Evolutionary conservation across 2,329 filamentous ascomycete genomes (phyloP).

Genomic region (Fusarium tanahbumbuense): DNA sequence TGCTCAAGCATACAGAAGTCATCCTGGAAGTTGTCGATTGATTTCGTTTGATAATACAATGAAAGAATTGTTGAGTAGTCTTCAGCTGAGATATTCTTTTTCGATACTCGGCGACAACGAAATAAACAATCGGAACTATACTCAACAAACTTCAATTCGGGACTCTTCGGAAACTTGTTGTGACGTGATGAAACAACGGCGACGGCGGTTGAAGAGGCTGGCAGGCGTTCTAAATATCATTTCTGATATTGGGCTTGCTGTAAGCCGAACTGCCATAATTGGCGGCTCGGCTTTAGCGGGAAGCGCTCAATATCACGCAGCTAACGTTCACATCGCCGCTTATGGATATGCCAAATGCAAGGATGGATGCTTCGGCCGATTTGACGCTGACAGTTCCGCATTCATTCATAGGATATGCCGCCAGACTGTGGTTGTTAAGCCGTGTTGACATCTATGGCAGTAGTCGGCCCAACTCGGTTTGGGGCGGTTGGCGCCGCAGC

Average conservation of each 20-base stretch:
- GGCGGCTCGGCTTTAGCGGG: constrained; percentile 38
- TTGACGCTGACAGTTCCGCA: constrained; percentile 37
- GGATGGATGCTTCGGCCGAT: constrained; percentile 30
- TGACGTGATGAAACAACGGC: constrained; percentile 22
- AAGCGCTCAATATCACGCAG: constrained; percentile 9
- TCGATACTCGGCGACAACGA: background rate
- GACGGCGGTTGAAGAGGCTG: constrained; percentile 14
- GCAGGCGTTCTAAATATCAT: constrained; percentile 32
- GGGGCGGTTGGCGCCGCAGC: constrained; percentile 52
- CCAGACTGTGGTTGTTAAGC: constrained; percentile 27
- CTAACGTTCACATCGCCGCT: constrained; percentile 19
- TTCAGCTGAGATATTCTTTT: constrained; percentile 8
- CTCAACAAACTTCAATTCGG: constrained; percentile 9
- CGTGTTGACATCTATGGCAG: constrained; percentile 21
- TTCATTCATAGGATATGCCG: constrained; percentile 22
- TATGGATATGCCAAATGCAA: constrained; percentile 12
- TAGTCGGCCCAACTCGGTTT: constrained; percentile 57
- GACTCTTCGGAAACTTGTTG: constrained; percentile 5
- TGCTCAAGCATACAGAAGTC: constrained; percentile 63
- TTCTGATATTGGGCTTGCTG: constrained; percentile 9
- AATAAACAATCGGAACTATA: background rate
- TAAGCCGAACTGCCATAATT: constrained; percentile 24
- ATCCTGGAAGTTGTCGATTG: constrained; percentile 50
- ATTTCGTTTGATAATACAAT: background rate
- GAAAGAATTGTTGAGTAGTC: background rate